These are phyloP conservation scores for Penicillium vulpinum DNA, from an alignment of 2,329 filamentous ascomycete genomes.

Conservation along the genomic window DNA sequence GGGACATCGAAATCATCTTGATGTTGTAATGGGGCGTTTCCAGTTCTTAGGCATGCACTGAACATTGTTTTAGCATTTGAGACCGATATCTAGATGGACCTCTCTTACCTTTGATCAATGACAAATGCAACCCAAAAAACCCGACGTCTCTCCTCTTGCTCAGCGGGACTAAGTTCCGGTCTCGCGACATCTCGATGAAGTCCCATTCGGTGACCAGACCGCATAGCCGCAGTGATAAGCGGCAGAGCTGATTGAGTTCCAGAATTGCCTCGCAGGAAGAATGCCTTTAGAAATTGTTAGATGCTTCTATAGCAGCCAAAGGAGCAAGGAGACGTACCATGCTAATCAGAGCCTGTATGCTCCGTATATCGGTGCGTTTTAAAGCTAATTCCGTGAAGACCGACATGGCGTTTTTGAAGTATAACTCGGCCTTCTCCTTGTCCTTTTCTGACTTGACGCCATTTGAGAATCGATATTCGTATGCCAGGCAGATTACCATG, in stretches of 20 bases:
- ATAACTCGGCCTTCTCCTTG: conserved; percentile 86
- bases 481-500: conserved; percentile 81
- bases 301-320: background rate
- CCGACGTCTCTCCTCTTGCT: conserved; percentile 81
- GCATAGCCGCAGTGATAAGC: conserved; percentile 82
- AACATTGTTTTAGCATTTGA: background rate
- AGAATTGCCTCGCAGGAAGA: conserved; percentile 91
- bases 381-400: conserved; percentile 87
- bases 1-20: conserved; percentile 89
- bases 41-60: conserved; percentile 64
- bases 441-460: conserved; percentile 84
- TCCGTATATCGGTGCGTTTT: conserved; percentile 88
- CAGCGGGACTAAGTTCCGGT: conserved; percentile 83
- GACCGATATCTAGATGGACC: background rate
- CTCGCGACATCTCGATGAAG: conserved; percentile 85
- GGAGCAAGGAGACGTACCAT: conserved; percentile 57
- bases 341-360: conserved; percentile 85
- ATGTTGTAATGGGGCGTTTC: conserved; percentile 66
- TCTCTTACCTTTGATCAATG: conserved; percentile 63
- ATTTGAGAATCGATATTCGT: conserved; percentile 86
- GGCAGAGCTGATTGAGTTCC: conserved; percentile 90
- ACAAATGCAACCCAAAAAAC: conserved; percentile 75
- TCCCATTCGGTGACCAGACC: conserved; percentile 85
- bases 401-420: conserved; percentile 92
- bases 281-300: conserved; percentile 45